These are phyloP conservation scores for Cladorrhinum sp. DNA, from an alignment of 2,329 filamentous ascomycete genomes.

Conservation along the genomic window DNA sequence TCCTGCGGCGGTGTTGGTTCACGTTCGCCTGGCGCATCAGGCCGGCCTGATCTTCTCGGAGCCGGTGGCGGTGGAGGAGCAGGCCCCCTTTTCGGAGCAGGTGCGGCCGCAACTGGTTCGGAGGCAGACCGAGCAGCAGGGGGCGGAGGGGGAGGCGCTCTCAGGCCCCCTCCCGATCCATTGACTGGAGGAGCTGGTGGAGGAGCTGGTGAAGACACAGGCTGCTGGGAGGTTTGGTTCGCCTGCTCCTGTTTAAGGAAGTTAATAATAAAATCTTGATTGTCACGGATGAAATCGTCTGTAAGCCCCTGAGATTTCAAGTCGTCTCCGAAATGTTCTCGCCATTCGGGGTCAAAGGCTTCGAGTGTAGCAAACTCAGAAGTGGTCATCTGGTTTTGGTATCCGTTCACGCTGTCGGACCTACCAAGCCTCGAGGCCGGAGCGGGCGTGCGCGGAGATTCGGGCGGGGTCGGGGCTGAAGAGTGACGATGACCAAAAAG, in stretches of 20 bases:
- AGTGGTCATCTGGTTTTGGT: constrained; percentile 33
- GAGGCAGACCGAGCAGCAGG: constrained; percentile 20
- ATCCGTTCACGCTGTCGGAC: constrained; percentile 46
- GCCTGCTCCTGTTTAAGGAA: constrained; percentile 59
- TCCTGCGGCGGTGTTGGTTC: constrained; percentile 64
- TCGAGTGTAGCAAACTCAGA: constrained; percentile 63
- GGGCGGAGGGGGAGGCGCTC: constrained; percentile 42
- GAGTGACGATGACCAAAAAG: constrained; percentile 62
- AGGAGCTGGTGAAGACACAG: constrained; percentile 22
- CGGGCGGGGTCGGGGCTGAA: constrained; percentile 56
- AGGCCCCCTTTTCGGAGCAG: constrained; percentile 38
- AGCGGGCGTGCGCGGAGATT: constrained; percentile 48
- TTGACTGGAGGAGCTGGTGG: constrained; percentile 33
- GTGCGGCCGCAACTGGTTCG: constrained; percentile 27
- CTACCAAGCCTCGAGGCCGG: constrained; percentile 37
- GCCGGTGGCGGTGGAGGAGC: constrained; percentile 57
- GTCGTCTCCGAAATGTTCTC: constrained; percentile 64
- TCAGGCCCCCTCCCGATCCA: constrained; percentile 34
- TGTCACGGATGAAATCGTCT: constrained; percentile 65
- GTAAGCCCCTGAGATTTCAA: constrained; percentile 60
- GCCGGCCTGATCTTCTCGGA: constrained; percentile 55
- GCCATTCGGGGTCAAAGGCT: constrained; percentile 63
- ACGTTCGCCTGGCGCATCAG: constrained; percentile 39
- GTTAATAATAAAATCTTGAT: constrained; percentile 66
- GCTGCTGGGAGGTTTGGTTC: constrained; percentile 37